Evolutionary conservation across 1,284 basidiomycete genomes (phyloP).

Genomic region (Gymnopus androsaceus): DNA sequence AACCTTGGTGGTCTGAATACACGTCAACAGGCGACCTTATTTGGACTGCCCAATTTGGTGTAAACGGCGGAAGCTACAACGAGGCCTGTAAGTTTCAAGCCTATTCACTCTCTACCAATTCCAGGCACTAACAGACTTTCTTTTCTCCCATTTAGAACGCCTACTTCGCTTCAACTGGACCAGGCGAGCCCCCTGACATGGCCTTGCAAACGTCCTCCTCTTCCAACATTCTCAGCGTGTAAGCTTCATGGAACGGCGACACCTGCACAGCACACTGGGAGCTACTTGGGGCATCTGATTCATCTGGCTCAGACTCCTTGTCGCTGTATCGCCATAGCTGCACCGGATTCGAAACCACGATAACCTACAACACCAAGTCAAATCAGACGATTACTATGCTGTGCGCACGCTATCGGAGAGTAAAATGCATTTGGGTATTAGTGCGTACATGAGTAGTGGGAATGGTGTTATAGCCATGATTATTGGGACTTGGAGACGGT

Average conservation of each 20-base stretch:
- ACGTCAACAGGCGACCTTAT: conserved; percentile 9
- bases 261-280: conserved; percentile 11
- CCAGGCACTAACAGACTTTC: neutral
- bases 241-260: conserved; percentile 16
- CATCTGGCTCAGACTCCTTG: neutral
- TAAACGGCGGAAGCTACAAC: neutral
- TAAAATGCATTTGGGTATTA: conserved; percentile 1
- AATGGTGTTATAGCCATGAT: neutral
- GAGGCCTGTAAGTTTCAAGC: conserved; percentile 2
- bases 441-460: neutral
- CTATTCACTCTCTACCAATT: neutral
- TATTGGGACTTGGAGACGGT: neutral
- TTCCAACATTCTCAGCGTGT: conserved; percentile 1
- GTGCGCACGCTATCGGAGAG: conserved; percentile 9
- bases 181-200: conserved; percentile 8
- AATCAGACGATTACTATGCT: conserved; percentile 7
- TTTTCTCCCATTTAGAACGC: neutral
- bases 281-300: conserved; percentile 8
- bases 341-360: conserved; percentile 14
- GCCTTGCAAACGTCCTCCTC: neutral
- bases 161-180: conserved; percentile 16
- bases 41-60: conserved; percentile 15
- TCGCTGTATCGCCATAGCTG: conserved; percentile 11
- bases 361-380: conserved; percentile 3
- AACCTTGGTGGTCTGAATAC: conserved; percentile 15